Evolutionary conservation across 768 basidiomycete genomes (phyloP), one percentile per base, ranked within the genome.

Genomic region (Serendipita indica): DNA sequence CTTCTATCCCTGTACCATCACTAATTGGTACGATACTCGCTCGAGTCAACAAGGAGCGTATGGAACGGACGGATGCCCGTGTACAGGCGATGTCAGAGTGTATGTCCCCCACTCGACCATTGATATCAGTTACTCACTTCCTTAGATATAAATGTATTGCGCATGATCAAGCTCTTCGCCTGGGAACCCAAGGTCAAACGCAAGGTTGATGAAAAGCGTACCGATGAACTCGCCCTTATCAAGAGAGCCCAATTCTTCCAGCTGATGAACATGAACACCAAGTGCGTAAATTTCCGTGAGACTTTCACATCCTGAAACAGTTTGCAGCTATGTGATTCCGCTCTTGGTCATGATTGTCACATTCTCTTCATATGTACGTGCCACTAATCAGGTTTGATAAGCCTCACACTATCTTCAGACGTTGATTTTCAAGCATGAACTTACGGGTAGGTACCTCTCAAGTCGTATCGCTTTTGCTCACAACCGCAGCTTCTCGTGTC

Each of bases 91-190:
- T 84, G 39, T 79, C 80, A 3, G 83, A 84, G 70, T 73, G 80
- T 78, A 64, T 63, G 73, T 66, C 22, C 18, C 60, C 33, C 71
- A 70, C 30, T 41, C 14, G 16, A 2, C 4, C 7, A 43, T 39
- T 27, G 34, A 45, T 63, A n/a, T 32, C 41, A 27, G 54, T 30
- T 57, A 60, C 20, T 41, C 64, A 5, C 3, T 18, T 28, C 22
- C 4, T 3, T 57, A 81, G 81, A 73, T 3, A 71, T 81, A 64
- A 76, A 75, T 58, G 76, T 79, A 18, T 67, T 83, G 13, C 75
- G 82, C 16, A 83, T 84, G 79, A 72, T 84, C 65, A 86, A 86
- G 68, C 70, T 86, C 39, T 85, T 87, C 63, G 84, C 69, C 22
- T 71, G 68, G 73, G 74, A 75, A 60, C 74, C 62, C 10, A 63